Evolutionary conservation across 1,284 basidiomycete species (phyloP), one percentile per base, ranked within the genome.

Genomic region (Pseudozyma sp.): DNA sequence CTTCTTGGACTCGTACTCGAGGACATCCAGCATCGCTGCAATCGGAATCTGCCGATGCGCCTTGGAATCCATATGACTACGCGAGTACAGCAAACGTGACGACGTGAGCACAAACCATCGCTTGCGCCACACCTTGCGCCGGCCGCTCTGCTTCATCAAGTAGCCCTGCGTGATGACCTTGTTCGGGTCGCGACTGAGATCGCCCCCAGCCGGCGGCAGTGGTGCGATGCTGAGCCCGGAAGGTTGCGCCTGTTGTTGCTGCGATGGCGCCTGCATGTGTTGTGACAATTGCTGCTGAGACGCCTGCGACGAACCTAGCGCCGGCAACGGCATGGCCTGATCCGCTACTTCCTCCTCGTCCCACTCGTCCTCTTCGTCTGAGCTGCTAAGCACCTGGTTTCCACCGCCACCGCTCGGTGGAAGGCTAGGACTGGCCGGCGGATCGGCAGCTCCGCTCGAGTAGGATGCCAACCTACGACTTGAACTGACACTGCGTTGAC

Each of bases 71-170:
- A 86, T 87, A 58, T 87, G 86, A 37, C 81, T 85, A 2, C 83
- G 66, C 7, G 84, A 77, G 54, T 86, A 87, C 35, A 82, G 75
- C 37, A 87, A 66, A 30, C 79, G 71, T 16, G 80, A 73, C 13
- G 81, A 71, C 14, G 82, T 85, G 10, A 87, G 75, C 8, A 85
- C 81, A 40, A 87, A 87, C 85, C 85, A 87, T 11, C 86, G 87
- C 86, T 99, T 99, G 63, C 94, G 88, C 97, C 97, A 99, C 66
- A 90, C 92, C 79, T 93, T 91, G 78, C 95, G 89, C 75, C 96
- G 93, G 52, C 90, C 90, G 45, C 94, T 94, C 84, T 94, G 94
- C 84, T 99, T 99, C 92, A 97, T 96, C 67, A 99, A 87, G 84
- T 99, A 99, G 2, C 94, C 94, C 33, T 91, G 81, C 5, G 79